Percentiles rank a stretch among this genome's conserved stretches.
phyloP scores from a whole-genome alignment of 331 rosid species.

The Quercus lobata region DNA sequence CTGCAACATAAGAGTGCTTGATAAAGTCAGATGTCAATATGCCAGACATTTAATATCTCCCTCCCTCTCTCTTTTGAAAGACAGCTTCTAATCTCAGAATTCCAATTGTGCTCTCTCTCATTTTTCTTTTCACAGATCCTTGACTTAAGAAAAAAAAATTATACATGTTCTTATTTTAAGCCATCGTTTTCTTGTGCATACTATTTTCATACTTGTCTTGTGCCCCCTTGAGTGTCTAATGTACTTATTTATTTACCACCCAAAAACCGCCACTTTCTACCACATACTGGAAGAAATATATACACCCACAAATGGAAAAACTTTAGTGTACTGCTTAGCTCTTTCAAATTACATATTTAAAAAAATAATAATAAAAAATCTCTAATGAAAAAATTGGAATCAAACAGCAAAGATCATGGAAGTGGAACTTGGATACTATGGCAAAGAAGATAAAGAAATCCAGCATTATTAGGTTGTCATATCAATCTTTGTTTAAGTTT shows the following conservation, averaged over 20 bases:
- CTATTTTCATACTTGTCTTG: too few species aligned
- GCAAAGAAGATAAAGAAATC: neutral
- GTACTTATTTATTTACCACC: too few species aligned
- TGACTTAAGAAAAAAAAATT: too few species aligned
- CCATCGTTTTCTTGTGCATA: neutral
- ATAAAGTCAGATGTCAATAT: neutral
- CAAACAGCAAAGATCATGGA: neutral
- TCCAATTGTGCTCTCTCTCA: neutral
- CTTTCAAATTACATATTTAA: neutral
- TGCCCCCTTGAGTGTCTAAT: too few species aligned
- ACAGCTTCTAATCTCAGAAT: neutral
- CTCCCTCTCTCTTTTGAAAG: too few species aligned
- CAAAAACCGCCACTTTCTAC: too few species aligned
- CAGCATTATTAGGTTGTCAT: neutral
- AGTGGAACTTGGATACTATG: neutral
- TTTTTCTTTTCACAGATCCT: neutral
- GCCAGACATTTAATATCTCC: neutral
- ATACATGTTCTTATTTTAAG: neutral
- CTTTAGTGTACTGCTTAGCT: neutral
- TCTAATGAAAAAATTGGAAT: neutral
- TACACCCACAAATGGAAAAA: too few species aligned
- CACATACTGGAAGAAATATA: neutral
- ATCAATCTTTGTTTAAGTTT: neutral
- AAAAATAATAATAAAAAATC: neutral
- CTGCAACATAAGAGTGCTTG: slow-evolving; percentile 37